Evolutionary conservation across 2,329 filamentous ascomycete species (phyloP), one percentile per base, ranked within the genome.

Genomic region (Teratosphaeria gauchensis): DNA sequence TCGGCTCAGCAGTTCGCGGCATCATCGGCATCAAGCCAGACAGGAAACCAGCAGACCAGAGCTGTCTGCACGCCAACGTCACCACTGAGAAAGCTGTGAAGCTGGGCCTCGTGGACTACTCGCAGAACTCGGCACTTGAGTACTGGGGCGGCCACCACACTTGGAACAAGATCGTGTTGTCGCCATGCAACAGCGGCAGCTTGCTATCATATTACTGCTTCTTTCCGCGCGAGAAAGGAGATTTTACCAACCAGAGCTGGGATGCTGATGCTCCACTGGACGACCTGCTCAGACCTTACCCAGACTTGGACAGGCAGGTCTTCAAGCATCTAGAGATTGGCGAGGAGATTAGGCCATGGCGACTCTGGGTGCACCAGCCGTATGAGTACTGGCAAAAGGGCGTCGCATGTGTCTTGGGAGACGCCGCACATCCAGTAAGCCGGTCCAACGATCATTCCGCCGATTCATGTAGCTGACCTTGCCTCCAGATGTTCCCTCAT

Each of bases 121-220:
- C 83, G 0, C 66, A 78, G 35, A 70, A 88, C 72, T 75, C 70
- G 30, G 85, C 84, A 0, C 75, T 89, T 0, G 83, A 89, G 70
- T 88, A 87, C 75, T 88, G 85, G 85, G 86, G 86, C 30, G 86
- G 86, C 1, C 80, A 84, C 56, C 81, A 84, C 58, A 83, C 82
- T 66, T 64, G 60, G 54, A 82, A 87, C 71, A 89, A 88, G 77
- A 88, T 89, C 59, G 85, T 88, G 4, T 75, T 88, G 1, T 87
- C 84, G 0, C 84, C 85, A 4, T 88, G 86, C 73, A 85, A 87
- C 66, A 81, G 80, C 24, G 84, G 85, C 56, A 81, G 81, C 61
- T 73, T 87, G 2, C 76, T 87, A 2, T 86, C 84, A 0, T 88
- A 86, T 73, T 88, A 88, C 73, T 87, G 84, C 73, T 87, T 87